Base-by-base conservation (phyloP, 2,329 filamentous ascomycete species). In the Claviceps maximensis region DNA sequence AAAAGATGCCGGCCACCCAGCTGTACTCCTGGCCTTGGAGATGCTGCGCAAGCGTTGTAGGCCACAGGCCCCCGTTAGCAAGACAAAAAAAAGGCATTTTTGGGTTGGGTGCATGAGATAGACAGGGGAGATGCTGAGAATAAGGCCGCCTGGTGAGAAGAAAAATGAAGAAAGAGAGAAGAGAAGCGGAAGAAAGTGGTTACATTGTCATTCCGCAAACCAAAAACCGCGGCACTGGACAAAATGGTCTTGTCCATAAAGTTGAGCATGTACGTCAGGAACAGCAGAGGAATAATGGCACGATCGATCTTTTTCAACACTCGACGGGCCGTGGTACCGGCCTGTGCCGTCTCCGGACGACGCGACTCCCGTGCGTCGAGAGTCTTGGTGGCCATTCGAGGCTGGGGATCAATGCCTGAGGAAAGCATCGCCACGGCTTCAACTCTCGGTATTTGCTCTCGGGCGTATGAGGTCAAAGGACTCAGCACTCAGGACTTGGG, bases 191-290 rank as follows among this genome's bases (percentile, higher is more conserved):
- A 40, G 21, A 25, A 19, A 19, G 8, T n/a, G 9, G 61, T 57
- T 42, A 67, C 65, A 21, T 66, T 72, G 56, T 79, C 76, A 3
- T 74, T 62, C 4, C 67, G 65, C n/a, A 79, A 59, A 0, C 76
- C 77, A 58, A 81, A 80, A 0, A 81, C 75, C 5, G 76, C 69
- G 0, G 78, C 77, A 56, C 72, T 77, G 0, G 74, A 76, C 5
- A 79, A 60, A 49, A 77, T 77, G 1, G 73, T 73, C 62, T 82
- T 82, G 63, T 82, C 79, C 69, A 82, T 78, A 56, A 80, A 81
- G 57, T 79, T 78, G 57, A 82, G 63, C 65, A 75, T 74, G 60
- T 81, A 82, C 0, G 75, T 79, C 44, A 75, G 58, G 57, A 80
- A 80, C 15, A 82, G 65, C 19, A 82, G 62, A 0, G 79, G 77